Evolutionary conservation across 2,329 filamentous ascomycete genomes (phyloP).

Genomic region (Cordyceps javanica): DNA sequence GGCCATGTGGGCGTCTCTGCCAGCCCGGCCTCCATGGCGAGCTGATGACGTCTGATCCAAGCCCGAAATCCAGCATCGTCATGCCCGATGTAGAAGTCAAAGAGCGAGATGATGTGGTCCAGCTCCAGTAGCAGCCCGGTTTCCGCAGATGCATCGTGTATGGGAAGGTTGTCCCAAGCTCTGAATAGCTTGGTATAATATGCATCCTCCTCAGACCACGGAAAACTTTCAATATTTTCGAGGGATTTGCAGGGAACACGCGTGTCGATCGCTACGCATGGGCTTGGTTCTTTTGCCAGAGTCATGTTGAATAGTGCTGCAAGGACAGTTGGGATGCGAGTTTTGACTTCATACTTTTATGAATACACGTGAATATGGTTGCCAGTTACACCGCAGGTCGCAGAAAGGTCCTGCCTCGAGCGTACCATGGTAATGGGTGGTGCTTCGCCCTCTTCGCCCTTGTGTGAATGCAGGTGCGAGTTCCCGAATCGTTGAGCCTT

Average conservation of each 20-base stretch:
- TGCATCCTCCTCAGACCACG: constrained; percentile 1
- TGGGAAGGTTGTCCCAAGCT: constrained; percentile 7
- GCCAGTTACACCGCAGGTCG: not conserved
- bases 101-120: constrained; percentile 18
- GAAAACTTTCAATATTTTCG: not conserved
- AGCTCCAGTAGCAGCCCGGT: constrained; percentile 15
- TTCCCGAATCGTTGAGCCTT: not conserved
- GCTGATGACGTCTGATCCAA: constrained; percentile 19
- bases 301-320: not conserved
- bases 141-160: constrained; percentile 9
- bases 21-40: constrained; percentile 18
- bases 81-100: constrained; percentile 20
- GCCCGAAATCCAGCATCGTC: constrained; percentile 18
- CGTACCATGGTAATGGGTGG: not conserved
- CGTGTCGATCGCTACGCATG: not conserved
- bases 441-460: not conserved
- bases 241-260: not conserved
- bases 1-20: constrained; percentile 13
- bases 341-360: not conserved
- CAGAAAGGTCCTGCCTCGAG: not conserved
- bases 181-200: constrained; percentile 10
- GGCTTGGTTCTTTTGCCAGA: not conserved
- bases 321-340: not conserved
- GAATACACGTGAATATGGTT: not conserved
- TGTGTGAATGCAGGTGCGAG: not conserved